Conservation (phyloP, 495 filamentous ascomycete species). For the Extremus antarcticus region DNA sequence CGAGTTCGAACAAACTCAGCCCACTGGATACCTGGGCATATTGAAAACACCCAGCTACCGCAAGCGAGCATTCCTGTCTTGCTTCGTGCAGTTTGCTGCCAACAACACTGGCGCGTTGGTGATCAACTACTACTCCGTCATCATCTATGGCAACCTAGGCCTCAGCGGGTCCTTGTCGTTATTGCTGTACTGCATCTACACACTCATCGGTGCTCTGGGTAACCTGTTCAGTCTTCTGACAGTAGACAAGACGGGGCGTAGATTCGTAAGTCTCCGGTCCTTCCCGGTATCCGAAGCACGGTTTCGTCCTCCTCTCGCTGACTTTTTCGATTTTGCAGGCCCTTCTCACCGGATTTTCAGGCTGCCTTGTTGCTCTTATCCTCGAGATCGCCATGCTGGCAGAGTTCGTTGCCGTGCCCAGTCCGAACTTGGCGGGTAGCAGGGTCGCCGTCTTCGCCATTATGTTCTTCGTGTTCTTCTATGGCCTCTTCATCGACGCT, state of each 20-base stretch:
- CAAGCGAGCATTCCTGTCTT: conserved; percentile 22
- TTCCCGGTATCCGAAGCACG: neutral
- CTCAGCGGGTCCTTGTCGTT: conserved; percentile 5
- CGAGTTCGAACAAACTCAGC: conserved; percentile 18
- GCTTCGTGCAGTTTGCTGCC: conserved; percentile 21
- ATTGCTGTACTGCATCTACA: conserved; percentile 22
- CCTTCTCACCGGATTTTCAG: conserved; percentile 22
- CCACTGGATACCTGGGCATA: conserved; percentile 19
- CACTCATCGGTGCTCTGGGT: conserved; percentile 22
- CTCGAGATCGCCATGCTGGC: conserved; percentile 25
- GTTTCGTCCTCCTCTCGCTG: neutral
- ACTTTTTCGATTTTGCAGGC: conserved; percentile 6
- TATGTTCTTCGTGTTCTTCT: conserved; percentile 35
- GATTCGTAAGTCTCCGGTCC: conserved; percentile 15
- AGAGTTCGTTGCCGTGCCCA: conserved; percentile 8
- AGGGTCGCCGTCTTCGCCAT: conserved; percentile 26
- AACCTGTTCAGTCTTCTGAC: conserved; percentile 22
- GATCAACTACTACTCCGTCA: conserved; percentile 18
- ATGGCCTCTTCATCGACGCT: conserved; percentile 41
- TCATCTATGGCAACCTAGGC: conserved; percentile 5
- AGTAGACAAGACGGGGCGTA: conserved; percentile 21
- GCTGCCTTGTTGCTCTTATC: conserved; percentile 18
- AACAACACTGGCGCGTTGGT: conserved; percentile 21
- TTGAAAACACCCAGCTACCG: conserved; percentile 18
- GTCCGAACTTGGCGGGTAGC: conserved; percentile 14